Base-by-base conservation (phyloP, 345 rosid genomes). In the Murraya koenigii region DNA sequence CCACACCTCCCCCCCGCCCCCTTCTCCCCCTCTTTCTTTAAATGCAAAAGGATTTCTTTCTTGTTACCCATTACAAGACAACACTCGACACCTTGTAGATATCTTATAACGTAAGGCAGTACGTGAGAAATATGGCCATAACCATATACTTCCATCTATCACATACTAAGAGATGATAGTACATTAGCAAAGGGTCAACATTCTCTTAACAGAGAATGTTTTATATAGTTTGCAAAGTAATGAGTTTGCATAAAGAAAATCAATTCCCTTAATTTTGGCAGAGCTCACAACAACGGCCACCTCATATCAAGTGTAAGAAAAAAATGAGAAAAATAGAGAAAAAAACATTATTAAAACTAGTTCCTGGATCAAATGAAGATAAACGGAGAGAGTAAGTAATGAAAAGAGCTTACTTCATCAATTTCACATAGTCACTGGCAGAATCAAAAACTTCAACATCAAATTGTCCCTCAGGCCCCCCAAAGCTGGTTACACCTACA, bases 371-470 rank as follows among this genome's bases (percentile, higher is more conserved):
- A 23, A 1, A 78, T 52, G 65, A 56, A 66, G 23, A 56, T 62
- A 23, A 32, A 39, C 55, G 41, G 11, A 54, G 55, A 4, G 35
- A 4, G 32, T 35, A 6, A 36, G 54, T 30, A 62, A 59, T 59
- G 78, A 82, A 56, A 49, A 76, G 47, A 65, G 76, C 97, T 86
- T 88, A 97, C 98, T 91, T 94, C 97, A 97, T 93, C 78, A 97
- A 76, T 78, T 89, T 90, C 78, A 93, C 95, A 75, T 91, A 97
- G 86, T 97, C 97, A 74, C 83, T 88, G 1, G 98, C 97, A 2
- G 98, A 89, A 86, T 97, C 96, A 86, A 97, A 92, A 76, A 97
- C 97, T 80, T 97, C 99, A 54, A 97, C 97, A 84, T 94, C 96
- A 72, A 93, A 97, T 79, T 86, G 86, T 77, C 96, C 98, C 78